Conservation (phyloP, 2,329 filamentous ascomycete species). For the Nothophoma quercina region DNA sequence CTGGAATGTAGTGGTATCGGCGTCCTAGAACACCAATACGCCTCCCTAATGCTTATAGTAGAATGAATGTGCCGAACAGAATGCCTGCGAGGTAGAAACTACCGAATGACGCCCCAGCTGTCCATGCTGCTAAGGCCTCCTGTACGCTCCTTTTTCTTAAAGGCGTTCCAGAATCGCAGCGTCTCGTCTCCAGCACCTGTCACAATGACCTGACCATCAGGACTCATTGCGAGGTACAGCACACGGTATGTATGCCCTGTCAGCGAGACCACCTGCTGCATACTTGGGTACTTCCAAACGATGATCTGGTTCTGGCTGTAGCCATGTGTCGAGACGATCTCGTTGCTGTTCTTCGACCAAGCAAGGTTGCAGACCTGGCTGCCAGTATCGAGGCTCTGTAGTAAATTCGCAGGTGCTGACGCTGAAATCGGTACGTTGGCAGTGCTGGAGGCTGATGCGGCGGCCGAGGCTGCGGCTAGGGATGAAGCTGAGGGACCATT, state of each 20-base stretch:
- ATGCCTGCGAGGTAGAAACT: neutral
- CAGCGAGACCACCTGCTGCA: conserved; percentile 94
- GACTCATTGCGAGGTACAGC: conserved; percentile 95
- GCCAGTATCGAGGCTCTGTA: conserved; percentile 91
- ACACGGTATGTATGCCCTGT: conserved; percentile 98
- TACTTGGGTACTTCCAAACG: conserved; percentile 98
- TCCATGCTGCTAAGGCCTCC: conserved; percentile 66
- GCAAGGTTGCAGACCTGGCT: conserved; percentile 98
- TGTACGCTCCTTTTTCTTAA: conserved; percentile 79
- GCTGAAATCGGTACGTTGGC: conserved; percentile 42
- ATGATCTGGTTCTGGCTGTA: conserved; percentile 99
- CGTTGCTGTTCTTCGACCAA: conserved; percentile 97
- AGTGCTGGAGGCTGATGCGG: conserved; percentile 42
- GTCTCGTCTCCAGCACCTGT: conserved; percentile 98
- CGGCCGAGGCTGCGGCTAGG: conserved; percentile 48
- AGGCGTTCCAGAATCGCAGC: conserved; percentile 94
- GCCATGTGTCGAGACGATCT: conserved; percentile 95
- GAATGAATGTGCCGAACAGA: conserved; percentile 3
- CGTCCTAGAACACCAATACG: conserved; percentile 14
- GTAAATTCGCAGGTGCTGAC: conserved; percentile 53
- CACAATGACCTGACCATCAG: conserved; percentile 90
- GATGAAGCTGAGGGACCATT: conserved; percentile 51
- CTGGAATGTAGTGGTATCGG: conserved; percentile 19
- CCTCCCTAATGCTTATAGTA: conserved; percentile 13
- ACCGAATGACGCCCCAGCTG: conserved; percentile 85